Conservation (phyloP, 208 protist genomes). For the Blechomonas ayalai region DNA sequence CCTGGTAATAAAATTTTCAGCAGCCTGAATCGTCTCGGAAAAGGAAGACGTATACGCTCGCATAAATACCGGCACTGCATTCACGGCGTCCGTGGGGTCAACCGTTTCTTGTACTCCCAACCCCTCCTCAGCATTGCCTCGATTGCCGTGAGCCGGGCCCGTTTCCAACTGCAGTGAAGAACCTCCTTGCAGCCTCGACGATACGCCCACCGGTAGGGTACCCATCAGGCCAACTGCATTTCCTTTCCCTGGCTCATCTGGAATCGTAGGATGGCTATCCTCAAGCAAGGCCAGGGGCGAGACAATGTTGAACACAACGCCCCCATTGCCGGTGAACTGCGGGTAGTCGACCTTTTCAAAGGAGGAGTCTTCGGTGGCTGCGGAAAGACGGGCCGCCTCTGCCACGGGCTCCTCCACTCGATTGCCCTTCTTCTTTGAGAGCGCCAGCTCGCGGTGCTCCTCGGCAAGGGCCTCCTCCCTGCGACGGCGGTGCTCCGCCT, state of each 20-base stretch:
- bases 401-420: neutral
- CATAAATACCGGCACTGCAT: too few species aligned
- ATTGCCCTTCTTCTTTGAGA: slow-evolving; percentile 10
- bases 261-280: too few species aligned
- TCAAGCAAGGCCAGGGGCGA: slow-evolving; percentile 9
- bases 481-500: slow-evolving; percentile 1
- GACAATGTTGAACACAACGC: slow-evolving; percentile 25
- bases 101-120: neutral
- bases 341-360: slow-evolving; percentile 15
- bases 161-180: neutral
- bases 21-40: slow-evolving; percentile 9
- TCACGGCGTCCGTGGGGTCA: too few species aligned
- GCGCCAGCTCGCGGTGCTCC: slow-evolving; percentile 8
- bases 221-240: neutral
- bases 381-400: neutral
- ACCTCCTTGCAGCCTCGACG: neutral
- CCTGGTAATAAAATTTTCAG: slow-evolving; percentile 13
- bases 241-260: neutral
- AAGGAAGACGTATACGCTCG: slow-evolving; percentile 11
- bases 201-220: neutral
- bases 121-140: neutral
- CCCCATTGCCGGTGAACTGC: slow-evolving; percentile 18
- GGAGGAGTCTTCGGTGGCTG: slow-evolving; percentile 7
- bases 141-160: neutral
- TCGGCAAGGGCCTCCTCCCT: slow-evolving; percentile 1